Evolutionary conservation across 805 yeast species (phyloP).

Genomic region (Ogataea polymorpha): DNA sequence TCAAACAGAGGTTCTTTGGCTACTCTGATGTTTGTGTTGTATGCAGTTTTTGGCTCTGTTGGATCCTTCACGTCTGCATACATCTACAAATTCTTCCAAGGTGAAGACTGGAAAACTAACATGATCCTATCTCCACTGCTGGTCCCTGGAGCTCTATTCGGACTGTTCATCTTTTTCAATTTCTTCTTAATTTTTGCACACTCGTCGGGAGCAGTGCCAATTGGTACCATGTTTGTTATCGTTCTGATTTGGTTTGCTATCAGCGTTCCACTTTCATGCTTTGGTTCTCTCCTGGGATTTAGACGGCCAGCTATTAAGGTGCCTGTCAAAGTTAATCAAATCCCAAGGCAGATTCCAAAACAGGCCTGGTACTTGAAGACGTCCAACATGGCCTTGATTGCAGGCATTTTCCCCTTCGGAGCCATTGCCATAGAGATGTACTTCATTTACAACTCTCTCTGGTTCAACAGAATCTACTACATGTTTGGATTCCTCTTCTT

Average conservation of each 20-base stretch:
- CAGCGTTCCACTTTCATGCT: slow-evolving; percentile 78
- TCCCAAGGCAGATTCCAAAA: slow-evolving; percentile 91
- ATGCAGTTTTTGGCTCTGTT: slow-evolving; percentile 73
- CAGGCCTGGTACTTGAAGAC: slow-evolving; percentile 83
- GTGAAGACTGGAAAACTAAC: slow-evolving; percentile 86
- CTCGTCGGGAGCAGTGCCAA: slow-evolving; percentile 93
- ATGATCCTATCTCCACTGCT: slow-evolving; percentile 76
- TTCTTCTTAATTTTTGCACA: slow-evolving; percentile 72
- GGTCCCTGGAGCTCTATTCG: slow-evolving; percentile 78
- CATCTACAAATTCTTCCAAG: slow-evolving; percentile 85
- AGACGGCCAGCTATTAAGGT: slow-evolving; percentile 41
- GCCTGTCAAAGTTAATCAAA: slow-evolving; percentile 92
- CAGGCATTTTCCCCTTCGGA: slow-evolving; percentile 93
- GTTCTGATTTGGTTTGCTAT: slow-evolving; percentile 80
- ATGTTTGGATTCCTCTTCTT: slow-evolving; percentile 97
- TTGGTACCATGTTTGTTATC: slow-evolving; percentile 82
- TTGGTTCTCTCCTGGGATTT: slow-evolving; percentile 79
- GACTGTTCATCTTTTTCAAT: slow-evolving; percentile 65
- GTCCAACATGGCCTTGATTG: slow-evolving; percentile 61
- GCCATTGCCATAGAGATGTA: slow-evolving; percentile 93
- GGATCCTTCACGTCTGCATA: slow-evolving; percentile 89
- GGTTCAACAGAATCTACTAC: slow-evolving; percentile 92
- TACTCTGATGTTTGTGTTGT: slow-evolving; percentile 83
- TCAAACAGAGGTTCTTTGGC: slow-evolving; percentile 92
- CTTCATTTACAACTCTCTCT: slow-evolving; percentile 83